These are phyloP conservation scores for Tetragonia tetragonoides DNA, from an alignment of 148 eudicot genomes.

Conservation along the genomic window DNA sequence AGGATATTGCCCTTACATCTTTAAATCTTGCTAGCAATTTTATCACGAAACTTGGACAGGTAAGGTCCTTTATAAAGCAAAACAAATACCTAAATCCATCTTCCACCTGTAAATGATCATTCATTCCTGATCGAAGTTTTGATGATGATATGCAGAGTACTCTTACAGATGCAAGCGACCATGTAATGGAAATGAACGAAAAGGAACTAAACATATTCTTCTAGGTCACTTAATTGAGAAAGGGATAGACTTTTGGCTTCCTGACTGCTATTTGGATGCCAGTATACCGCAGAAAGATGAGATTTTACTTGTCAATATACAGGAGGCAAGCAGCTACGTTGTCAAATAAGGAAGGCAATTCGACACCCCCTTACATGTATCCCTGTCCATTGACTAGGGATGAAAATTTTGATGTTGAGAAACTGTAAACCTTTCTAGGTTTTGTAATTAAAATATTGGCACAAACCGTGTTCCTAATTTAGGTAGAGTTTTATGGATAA, in stretches of 20 bases:
- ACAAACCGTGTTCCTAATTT: too few relatives aligned
- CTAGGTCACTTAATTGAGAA: slow-evolving; percentile 21
- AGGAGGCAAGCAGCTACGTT: neutral
- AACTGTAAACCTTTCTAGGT: slow-evolving; percentile 8
- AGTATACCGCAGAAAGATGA: neutral
- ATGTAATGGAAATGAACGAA: slow-evolving; percentile 89
- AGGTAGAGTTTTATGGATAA: too few relatives aligned
- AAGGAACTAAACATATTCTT: slow-evolving; percentile 65
- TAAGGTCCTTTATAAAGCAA: slow-evolving; percentile 12
- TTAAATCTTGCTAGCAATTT: slow-evolving; percentile 82
- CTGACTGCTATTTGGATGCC: neutral
- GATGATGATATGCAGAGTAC: slow-evolving; percentile 60
- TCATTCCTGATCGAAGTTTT: slow-evolving; percentile 1
- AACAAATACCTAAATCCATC: neutral
- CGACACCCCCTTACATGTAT: neutral
- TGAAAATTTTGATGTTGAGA: slow-evolving; percentile 29
- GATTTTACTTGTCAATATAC: neutral
- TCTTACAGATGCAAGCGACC: slow-evolving; percentile 86
- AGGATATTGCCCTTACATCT: slow-evolving; percentile 74
- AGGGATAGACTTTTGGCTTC: neutral
- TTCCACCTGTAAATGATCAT: neutral
- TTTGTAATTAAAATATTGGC: neutral
- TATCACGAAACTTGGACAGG: slow-evolving; percentile 93
- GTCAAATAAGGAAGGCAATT: neutral
- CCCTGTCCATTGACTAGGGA: slow-evolving; percentile 9